Conservation (phyloP, 495 filamentous ascomycete genomes). For the Hypoxylon lienhwacheense region DNA sequence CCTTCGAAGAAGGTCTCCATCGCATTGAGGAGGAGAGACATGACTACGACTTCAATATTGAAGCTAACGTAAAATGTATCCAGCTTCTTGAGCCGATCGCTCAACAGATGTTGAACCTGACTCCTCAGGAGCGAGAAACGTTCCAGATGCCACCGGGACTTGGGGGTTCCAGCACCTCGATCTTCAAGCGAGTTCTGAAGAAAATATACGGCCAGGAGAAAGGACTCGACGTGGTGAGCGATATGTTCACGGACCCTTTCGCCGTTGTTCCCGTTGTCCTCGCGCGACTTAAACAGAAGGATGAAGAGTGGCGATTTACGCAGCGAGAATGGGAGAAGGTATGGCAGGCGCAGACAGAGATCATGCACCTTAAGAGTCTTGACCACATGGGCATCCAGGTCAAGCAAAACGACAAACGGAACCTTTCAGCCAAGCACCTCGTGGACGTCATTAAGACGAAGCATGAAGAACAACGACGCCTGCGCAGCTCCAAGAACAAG, state of each 20-base stretch:
- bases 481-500: conserved; percentile 61
- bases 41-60: conserved; percentile 98
- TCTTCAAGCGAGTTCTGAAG: conserved; percentile 94
- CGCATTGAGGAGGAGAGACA: conserved; percentile 97
- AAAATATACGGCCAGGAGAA: conserved; percentile 93
- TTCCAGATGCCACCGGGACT: conserved; percentile 81
- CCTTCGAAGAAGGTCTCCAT: conserved; percentile 87
- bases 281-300: conserved; percentile 84
- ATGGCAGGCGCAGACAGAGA: conserved; percentile 90
- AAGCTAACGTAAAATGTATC: conserved; percentile 88
- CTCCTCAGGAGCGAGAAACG: conserved; percentile 64
- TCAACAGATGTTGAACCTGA: conserved; percentile 78
- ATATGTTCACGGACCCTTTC: conserved; percentile 79
- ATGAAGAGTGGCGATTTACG: conserved; percentile 94
- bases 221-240: conserved; percentile 76
- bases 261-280: conserved; percentile 84
- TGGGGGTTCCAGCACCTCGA: conserved; percentile 90
- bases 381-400: conserved; percentile 91
- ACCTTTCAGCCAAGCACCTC: conserved; percentile 82
- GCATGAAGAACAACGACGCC: conserved; percentile 77
- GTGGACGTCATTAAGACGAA: conserved; percentile 83
- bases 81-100: conserved; percentile 93
- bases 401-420: conserved; percentile 83
- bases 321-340: conserved; percentile 99
- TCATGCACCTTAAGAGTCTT: conserved; percentile 90